Percentiles rank a stretch among this genome's conserved stretches.
Conservation (phyloP, 257 asterid genomes). For the Plectranthus barbatus region DNA sequence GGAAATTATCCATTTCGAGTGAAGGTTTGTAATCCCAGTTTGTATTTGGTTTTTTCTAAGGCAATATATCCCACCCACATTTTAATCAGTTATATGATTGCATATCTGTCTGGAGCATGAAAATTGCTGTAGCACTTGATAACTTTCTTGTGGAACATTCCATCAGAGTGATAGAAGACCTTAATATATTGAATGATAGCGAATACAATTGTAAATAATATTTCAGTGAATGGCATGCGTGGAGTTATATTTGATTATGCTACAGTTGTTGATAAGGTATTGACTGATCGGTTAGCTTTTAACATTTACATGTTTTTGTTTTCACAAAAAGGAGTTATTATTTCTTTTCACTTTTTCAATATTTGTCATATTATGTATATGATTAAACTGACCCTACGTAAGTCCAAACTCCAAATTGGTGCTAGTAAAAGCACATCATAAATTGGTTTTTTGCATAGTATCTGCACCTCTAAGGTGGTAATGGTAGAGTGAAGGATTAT, state of each 20-base stretch:
- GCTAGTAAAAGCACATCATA: neutral
- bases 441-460: no score
- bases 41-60: neutral
- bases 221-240: neutral
- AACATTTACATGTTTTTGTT: neutral
- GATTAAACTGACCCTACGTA: neutral
- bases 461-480: no score
- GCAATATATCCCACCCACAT: neutral
- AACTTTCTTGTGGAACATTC: neutral
- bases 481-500: neutral
- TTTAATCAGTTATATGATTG: neutral
- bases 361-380: neutral
- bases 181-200: neutral
- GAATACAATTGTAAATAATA: neutral
- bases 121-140: neutral
- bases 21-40: slow-evolving; percentile 36
- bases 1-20: slow-evolving; percentile 24
- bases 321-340: neutral
- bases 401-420: neutral
- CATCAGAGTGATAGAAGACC: neutral
- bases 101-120: slow-evolving; percentile 5
- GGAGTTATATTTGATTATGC: neutral
- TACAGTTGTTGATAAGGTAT: neutral
- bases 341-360: neutral
- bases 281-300: neutral